phyloP scores from a whole-genome alignment of 2,329 filamentous ascomycete species.

The Pseudocercospora fijiensis region DNA sequence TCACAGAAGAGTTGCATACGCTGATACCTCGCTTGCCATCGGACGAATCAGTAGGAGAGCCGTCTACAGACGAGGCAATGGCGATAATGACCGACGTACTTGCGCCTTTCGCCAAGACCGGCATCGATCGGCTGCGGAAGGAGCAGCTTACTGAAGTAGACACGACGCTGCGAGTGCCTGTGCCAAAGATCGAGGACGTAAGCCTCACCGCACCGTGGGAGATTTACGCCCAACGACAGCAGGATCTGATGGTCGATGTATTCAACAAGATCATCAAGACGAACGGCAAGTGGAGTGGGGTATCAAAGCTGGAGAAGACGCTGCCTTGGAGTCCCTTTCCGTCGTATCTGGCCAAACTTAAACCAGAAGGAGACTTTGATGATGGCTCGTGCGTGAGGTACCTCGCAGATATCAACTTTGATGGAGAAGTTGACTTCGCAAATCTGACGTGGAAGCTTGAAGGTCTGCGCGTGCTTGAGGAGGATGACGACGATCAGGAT shows the following conservation, averaged over 20 bases:
- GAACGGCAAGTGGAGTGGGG: slow-evolving; percentile 44
- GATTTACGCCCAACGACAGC: slow-evolving; percentile 34
- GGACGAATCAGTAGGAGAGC: slow-evolving; percentile 23
- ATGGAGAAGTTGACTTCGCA: slow-evolving; percentile 43
- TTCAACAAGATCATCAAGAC: slow-evolving; percentile 30
- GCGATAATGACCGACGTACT: slow-evolving; percentile 39
- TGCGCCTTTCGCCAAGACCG: slow-evolving; percentile 40
- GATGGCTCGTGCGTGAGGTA: slow-evolving; percentile 42
- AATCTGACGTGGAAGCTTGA: slow-evolving; percentile 50
- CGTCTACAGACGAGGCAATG: slow-evolving; percentile 34
- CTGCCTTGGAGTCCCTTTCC: slow-evolving; percentile 53
- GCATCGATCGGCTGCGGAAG: slow-evolving; percentile 40
- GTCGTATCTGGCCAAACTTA: slow-evolving; percentile 40
- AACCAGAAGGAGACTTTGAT: slow-evolving; percentile 43
- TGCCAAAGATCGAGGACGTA: slow-evolving; percentile 50
- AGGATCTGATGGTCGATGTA: slow-evolving; percentile 31
- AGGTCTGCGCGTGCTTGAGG: slow-evolving; percentile 48
- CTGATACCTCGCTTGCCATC: slow-evolving; percentile 38
- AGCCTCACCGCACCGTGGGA: slow-evolving; percentile 51
- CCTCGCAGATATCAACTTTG: slow-evolving; percentile 37
- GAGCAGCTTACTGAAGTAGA: slow-evolving; percentile 51
- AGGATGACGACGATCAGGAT: slow-evolving; percentile 40
- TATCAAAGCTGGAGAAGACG: slow-evolving; percentile 42
- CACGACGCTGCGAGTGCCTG: slow-evolving; percentile 49
- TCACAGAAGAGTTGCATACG: slow-evolving; percentile 40